phyloP scores from a whole-genome alignment of 805 yeast species.

The Wickerhamiella azymoides region DNA sequence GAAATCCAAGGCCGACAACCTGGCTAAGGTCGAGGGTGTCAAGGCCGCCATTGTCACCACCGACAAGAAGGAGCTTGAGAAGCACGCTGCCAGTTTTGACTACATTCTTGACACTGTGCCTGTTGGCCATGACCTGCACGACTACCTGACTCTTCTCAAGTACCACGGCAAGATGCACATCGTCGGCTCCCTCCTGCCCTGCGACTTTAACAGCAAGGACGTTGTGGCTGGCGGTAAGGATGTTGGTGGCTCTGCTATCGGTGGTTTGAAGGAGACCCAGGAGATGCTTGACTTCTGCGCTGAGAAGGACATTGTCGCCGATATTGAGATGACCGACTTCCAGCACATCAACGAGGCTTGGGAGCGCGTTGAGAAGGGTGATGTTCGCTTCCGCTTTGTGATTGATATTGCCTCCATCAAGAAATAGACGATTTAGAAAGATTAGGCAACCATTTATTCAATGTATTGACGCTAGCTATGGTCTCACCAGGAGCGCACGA shows the following conservation, averaged over 20 bases:
- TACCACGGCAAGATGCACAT: conserved; percentile 45
- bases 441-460: too few species aligned
- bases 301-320: conserved; percentile 43
- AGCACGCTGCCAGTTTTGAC: conserved; percentile 30
- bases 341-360: conserved; percentile 13
- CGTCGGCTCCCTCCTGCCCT: conserved; percentile 46
- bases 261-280: conserved; percentile 51
- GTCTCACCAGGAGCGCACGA: too few species aligned
- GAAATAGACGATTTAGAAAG: too few species aligned
- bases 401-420: conserved; percentile 9
- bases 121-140: conserved; percentile 34
- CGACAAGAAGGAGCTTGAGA: conserved; percentile 28
- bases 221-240: conserved; percentile 31
- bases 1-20: conserved; percentile 35
- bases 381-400: conserved; percentile 14
- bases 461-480: too few species aligned
- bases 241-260: conserved; percentile 36
- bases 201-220: conserved; percentile 30
- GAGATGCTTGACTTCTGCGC: conserved; percentile 55
- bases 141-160: conserved; percentile 37
- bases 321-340: conserved; percentile 49
- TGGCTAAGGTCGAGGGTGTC: conserved; percentile 32
- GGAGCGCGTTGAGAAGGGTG: conserved; percentile 11
- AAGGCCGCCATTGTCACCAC: conserved; percentile 40
- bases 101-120: conserved; percentile 40